A percentile compares a stretch with the other conserved stretches of the same genome.
Evolutionary conservation across 768 basidiomycete species (phyloP).

Genomic region (Solioccasus polychromus): DNA sequence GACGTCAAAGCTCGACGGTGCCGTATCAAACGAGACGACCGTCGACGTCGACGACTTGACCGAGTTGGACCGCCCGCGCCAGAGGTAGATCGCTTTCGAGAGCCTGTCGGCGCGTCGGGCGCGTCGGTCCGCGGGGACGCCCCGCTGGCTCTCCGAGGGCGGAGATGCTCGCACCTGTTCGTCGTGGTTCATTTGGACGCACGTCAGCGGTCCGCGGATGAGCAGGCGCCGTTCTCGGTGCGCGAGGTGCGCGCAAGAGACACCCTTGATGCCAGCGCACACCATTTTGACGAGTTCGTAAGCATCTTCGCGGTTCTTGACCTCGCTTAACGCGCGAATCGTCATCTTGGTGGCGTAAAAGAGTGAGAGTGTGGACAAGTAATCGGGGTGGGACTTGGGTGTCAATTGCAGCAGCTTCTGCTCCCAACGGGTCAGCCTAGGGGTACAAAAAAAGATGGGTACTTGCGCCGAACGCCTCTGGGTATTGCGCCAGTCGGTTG

Average conservation of each 20-base stretch:
- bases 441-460: background rate
- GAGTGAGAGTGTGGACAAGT: slow-evolving; percentile 62
- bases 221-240: slow-evolving; percentile 73
- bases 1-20: slow-evolving; percentile 30
- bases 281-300: slow-evolving; percentile 72
- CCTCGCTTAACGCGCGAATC: slow-evolving; percentile 78
- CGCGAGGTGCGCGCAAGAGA: slow-evolving; percentile 54
- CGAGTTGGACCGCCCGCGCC: slow-evolving; percentile 47
- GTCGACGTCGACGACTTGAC: slow-evolving; percentile 27
- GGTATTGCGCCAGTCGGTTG: slow-evolving; percentile 67
- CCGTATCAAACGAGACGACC: slow-evolving; percentile 26
- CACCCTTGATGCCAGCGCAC: slow-evolving; percentile 54
- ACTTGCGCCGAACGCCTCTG: slow-evolving; percentile 70
- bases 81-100: slow-evolving; percentile 42
- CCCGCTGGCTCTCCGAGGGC: background rate
- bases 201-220: slow-evolving; percentile 56
- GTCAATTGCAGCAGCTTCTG: slow-evolving; percentile 73
- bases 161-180: slow-evolving; percentile 4
- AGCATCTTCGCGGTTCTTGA: slow-evolving; percentile 83
- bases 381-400: slow-evolving; percentile 66
- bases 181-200: slow-evolving; percentile 40
- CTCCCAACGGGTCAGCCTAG: slow-evolving; percentile 5
- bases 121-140: background rate
- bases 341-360: slow-evolving; percentile 66
- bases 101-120: slow-evolving; percentile 24